phyloP scores from a whole-genome alignment of 441 rosid species.

The Heliophila coronopifolia region DNA sequence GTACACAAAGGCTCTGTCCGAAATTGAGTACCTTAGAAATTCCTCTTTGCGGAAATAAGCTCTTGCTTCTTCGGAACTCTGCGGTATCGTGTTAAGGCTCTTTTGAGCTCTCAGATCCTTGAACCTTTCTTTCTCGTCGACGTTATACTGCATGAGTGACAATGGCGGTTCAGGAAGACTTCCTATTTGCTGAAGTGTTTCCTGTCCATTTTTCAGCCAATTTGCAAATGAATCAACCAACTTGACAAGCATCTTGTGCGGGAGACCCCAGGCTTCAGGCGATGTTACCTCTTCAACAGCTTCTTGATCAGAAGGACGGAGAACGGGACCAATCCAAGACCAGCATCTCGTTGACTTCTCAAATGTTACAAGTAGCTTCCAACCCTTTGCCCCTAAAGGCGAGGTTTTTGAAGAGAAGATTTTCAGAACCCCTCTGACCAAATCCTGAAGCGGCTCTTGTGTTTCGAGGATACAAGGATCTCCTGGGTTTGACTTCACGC shows the following conservation, averaged over 20 bases:
- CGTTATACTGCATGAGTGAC: slow-evolving; percentile 68
- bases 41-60: slow-evolving; percentile 92
- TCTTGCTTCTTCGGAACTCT: slow-evolving; percentile 83
- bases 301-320: slow-evolving; percentile 56
- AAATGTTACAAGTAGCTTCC: slow-evolving; percentile 82
- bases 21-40: slow-evolving; percentile 83
- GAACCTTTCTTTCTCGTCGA: slow-evolving; percentile 97
- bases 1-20: slow-evolving; percentile 95
- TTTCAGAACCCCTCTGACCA: slow-evolving; percentile 88
- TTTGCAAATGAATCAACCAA: slow-evolving; percentile 94
- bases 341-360: slow-evolving; percentile 80
- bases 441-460: slow-evolving; percentile 93
- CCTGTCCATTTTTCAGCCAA: slow-evolving; percentile 96
- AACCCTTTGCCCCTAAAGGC: slow-evolving; percentile 95
- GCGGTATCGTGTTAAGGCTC: slow-evolving; percentile 83
- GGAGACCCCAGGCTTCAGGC: slow-evolving; percentile 92
- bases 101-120: slow-evolving; percentile 97
- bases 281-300: slow-evolving; percentile 80
- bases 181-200: slow-evolving; percentile 91
- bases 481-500: slow-evolving; percentile 82
- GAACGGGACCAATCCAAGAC: slow-evolving; percentile 87
- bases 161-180: slow-evolving; percentile 96
- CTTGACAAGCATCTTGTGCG: slow-evolving; percentile 93
- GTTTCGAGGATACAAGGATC: slow-evolving; percentile 92
- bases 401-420: slow-evolving; percentile 87